phyloP scores from a whole-genome alignment of 805 yeast species.

The Nakazawaea wyomingensis region DNA sequence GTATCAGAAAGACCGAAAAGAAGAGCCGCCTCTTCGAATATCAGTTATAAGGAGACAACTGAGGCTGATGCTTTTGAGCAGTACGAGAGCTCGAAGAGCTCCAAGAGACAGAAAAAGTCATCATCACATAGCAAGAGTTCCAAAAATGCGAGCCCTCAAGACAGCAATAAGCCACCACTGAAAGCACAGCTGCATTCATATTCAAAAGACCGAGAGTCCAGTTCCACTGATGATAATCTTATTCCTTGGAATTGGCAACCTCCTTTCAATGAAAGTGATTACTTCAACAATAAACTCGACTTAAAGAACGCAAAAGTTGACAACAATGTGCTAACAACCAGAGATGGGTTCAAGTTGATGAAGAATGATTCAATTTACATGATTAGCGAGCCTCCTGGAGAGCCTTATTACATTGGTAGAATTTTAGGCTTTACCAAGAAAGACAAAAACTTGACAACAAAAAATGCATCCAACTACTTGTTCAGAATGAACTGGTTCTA shows the following conservation, averaged over 20 bases:
- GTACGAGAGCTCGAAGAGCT: background rate
- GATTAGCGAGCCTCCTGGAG: conserved; percentile 90
- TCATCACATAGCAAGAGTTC: background rate
- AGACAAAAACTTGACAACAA: conserved; percentile 27
- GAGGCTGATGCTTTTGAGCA: conserved; percentile 16
- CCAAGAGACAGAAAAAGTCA: conserved; percentile 6
- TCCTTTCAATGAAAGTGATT: conserved; percentile 27
- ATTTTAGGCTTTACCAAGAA: conserved; percentile 64
- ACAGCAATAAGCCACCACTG: background rate
- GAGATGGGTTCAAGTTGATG: conserved; percentile 29
- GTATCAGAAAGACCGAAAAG: conserved; percentile 24
- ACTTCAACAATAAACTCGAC: conserved; percentile 39
- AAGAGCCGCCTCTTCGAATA: conserved; percentile 23
- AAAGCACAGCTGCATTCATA: background rate
- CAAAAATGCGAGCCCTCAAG: background rate
- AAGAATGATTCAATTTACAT: conserved; percentile 72
- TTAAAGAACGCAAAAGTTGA: conserved; percentile 36
- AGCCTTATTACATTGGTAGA: conserved; percentile 86
- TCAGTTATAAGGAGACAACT: conserved; percentile 28
- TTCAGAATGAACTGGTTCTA: conserved; percentile 88
- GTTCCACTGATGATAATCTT: conserved; percentile 10
- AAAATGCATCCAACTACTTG: conserved; percentile 46
- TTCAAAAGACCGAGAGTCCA: background rate
- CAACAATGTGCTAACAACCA: conserved; percentile 33
- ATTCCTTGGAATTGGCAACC: conserved; percentile 52